Percentiles rank a stretch among this genome's conserved stretches.
phyloP scores from a whole-genome alignment of 2,329 filamentous ascomycete species.

The Corynespora cassiicola region DNA sequence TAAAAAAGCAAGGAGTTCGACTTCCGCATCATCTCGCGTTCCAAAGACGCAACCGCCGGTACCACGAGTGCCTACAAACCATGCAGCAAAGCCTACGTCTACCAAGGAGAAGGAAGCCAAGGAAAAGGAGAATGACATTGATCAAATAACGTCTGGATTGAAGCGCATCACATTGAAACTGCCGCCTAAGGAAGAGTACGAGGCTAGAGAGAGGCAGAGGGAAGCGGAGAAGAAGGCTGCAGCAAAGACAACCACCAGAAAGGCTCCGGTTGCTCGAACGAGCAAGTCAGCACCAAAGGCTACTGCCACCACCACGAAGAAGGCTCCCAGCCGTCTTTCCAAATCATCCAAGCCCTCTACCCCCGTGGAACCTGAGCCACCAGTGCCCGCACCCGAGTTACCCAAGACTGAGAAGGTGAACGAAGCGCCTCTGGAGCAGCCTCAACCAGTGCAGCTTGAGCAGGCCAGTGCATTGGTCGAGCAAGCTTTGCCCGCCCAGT shows the following conservation, averaged over 20 bases:
- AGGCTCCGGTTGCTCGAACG: conserved; percentile 26
- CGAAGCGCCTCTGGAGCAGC: conserved; percentile 30
- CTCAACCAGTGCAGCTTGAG: conserved; percentile 31
- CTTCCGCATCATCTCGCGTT: conserved; percentile 39
- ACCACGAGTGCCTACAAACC: conserved; percentile 49
- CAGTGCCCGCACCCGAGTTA: conserved; percentile 44
- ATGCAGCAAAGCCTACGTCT: conserved; percentile 27
- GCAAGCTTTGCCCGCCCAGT: background rate
- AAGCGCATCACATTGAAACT: conserved; percentile 67
- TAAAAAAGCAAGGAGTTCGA: conserved; percentile 64
- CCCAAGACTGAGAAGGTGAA: conserved; percentile 30
- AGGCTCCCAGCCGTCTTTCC: conserved; percentile 26
- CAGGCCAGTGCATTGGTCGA: conserved; percentile 13
- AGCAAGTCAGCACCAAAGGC: conserved; percentile 20
- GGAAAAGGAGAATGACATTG: conserved; percentile 46
- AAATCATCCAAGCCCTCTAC: conserved; percentile 32
- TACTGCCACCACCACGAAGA: conserved; percentile 25
- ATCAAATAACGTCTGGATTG: conserved; percentile 59
- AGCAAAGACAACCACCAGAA: conserved; percentile 39
- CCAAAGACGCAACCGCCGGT: conserved; percentile 49
- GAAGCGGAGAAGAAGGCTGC: conserved; percentile 49
- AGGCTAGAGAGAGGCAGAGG: conserved; percentile 57
- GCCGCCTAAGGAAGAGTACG: conserved; percentile 63
- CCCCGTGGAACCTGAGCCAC: conserved; percentile 43
- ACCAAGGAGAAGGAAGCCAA: conserved; percentile 33